Base-by-base conservation (phyloP, 1,139 yeast genomes). In the Blastobotrys raffinosifermentans region DNA sequence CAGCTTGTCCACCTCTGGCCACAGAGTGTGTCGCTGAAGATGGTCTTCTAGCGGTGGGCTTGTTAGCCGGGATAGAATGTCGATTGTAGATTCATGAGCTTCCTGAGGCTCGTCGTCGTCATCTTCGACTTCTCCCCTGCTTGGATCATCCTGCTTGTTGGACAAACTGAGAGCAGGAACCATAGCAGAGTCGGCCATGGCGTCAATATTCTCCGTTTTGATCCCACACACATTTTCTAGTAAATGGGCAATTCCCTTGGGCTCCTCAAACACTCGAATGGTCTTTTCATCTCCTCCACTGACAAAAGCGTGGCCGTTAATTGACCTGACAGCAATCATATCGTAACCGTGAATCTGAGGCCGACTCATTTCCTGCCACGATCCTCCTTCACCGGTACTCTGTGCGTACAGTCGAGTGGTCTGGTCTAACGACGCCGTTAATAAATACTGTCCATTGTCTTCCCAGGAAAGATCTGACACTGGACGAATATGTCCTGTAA, bases 321-420 rank as follows among this genome's bases (percentile, higher is more conserved):
- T 60, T 15, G 80, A 70, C 34, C 77, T 77, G n/a, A 84, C 67
- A 48, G 94, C 79, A 31, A 85, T 73, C 96, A 93, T 87, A 57
- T 93, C 97, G 56, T 86, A 93, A 9, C 99, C 99, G 59, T 93
- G 99, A 47, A 93, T 91, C 58, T 93, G 99, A 0, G 98, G 98
- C 50, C 99, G 73, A 1, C 96, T 86, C 59, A 91, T 79, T 57
- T 93, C 99, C 56, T 80, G 83, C 95, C 95, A 87, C 1, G 76
- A 66, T 7, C 11, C 11, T 8, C n/a, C 23, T 3, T 47, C 44
- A 5, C 64, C 57, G 4, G 49, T 51, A 82, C 85, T 80, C 15
- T 74, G 75, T 0, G 94, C 80, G 61, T 72, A 80, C 18, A 93
- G 60, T 54, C 98, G 70, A 0, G 98, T 85, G 0, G 98, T 91